These are phyloP conservation scores for Talaromyces wortmannii DNA, from an alignment of 495 filamentous ascomycete genomes.

Conservation along the genomic window DNA sequence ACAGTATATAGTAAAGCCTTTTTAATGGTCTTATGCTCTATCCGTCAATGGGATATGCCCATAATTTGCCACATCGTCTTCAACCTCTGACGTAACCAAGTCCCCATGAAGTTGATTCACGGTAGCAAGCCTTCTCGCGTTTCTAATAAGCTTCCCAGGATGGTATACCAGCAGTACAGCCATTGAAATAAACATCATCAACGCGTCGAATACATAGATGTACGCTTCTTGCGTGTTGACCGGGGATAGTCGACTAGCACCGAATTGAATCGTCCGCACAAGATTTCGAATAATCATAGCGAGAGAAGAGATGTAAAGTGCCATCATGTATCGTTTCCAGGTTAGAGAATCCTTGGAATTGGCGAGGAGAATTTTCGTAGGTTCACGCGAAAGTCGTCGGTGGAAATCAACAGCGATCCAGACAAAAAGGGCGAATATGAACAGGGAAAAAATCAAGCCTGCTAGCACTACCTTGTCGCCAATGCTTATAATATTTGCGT, in stretches of 20 bases:
- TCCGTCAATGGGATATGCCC: too few relatives aligned
- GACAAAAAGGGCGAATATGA: slow-evolving; percentile 36
- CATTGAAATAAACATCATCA: slow-evolving; percentile 50
- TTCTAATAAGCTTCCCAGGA: slow-evolving; percentile 9
- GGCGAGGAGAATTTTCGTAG: slow-evolving; percentile 7
- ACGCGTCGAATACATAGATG: slow-evolving; percentile 57
- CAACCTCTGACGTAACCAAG: too few relatives aligned
- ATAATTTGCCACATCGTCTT: too few relatives aligned
- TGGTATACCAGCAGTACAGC: slow-evolving; percentile 33
- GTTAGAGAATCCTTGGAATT: slow-evolving; percentile 4
- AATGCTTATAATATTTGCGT: slow-evolving; percentile 10
- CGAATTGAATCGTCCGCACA: slow-evolving; percentile 57
- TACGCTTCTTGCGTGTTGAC: slow-evolving; percentile 48
- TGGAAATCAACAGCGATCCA: slow-evolving; percentile 31
- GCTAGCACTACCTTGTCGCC: slow-evolving; percentile 36
- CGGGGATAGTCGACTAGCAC: slow-evolving; percentile 44
- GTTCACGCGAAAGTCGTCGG: slow-evolving; percentile 15
- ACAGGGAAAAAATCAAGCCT: slow-evolving; percentile 32
- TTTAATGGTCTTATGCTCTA: too few relatives aligned
- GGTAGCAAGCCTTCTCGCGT: too few relatives aligned
- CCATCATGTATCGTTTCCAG: slow-evolving; percentile 45
- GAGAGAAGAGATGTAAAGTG: slow-evolving; percentile 43
- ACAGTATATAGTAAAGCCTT: too few relatives aligned
- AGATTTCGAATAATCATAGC: slow-evolving; percentile 56
- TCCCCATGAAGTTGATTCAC: too few relatives aligned